A percentile compares a stretch with the other conserved stretches of the same genome.
phyloP scores from a whole-genome alignment of 345 rosid genomes.

The Camelina laxa region DNA sequence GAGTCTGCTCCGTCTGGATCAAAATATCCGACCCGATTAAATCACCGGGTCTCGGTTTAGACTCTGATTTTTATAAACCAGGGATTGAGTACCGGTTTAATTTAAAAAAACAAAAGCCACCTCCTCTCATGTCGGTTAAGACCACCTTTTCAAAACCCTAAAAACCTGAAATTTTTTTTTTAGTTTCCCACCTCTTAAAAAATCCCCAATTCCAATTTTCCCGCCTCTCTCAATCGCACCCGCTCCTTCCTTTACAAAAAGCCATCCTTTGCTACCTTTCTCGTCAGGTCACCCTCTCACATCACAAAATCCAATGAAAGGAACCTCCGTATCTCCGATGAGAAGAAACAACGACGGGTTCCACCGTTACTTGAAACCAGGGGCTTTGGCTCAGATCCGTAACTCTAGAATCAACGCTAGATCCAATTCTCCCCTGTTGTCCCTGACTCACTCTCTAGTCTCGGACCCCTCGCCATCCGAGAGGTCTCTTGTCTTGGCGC shows the following conservation, averaged over 20 bases:
- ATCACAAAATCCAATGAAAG: slow-evolving; percentile 37
- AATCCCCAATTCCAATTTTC: slow-evolving; percentile 26
- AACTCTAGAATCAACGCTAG: slow-evolving; percentile 60
- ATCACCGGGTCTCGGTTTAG: too few species aligned
- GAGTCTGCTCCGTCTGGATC: slow-evolving; percentile 21
- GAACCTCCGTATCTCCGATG: slow-evolving; percentile 40
- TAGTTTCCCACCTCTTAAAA: slow-evolving; percentile 41
- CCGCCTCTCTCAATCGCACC: slow-evolving; percentile 48
- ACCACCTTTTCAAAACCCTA: slow-evolving; percentile 33
- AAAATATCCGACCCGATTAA: slow-evolving; percentile 3
- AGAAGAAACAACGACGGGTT: slow-evolving; percentile 45
- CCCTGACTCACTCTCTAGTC: neutral
- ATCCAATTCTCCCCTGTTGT: slow-evolving; percentile 9
- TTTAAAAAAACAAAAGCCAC: too few species aligned
- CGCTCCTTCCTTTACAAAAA: slow-evolving; percentile 21
- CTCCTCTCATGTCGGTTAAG: too few species aligned
- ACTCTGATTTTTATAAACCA: too few species aligned
- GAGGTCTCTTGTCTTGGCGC: neutral
- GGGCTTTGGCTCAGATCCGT: slow-evolving; percentile 62
- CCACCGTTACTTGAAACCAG: slow-evolving; percentile 62
- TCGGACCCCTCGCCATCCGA: neutral
- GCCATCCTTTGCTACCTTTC: too few species aligned
- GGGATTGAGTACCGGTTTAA: too few species aligned
- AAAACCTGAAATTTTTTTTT: neutral
- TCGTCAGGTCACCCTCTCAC: too few species aligned